Conservation (phyloP, 352 stramenopile genomes). For the Phytophthora kernoviae region DNA sequence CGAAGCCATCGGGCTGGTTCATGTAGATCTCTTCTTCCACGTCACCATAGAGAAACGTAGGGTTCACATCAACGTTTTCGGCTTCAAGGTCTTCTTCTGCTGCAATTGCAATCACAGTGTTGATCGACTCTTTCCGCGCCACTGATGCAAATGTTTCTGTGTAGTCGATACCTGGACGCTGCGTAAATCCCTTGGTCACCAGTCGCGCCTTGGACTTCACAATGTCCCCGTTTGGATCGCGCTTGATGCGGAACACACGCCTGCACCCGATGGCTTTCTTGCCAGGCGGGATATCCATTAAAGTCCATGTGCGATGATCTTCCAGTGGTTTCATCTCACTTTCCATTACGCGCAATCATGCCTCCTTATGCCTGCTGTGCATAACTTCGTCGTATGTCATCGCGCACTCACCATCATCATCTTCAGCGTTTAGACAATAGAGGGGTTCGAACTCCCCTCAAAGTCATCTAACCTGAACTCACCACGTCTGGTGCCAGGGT, state of each 20-base stretch:
- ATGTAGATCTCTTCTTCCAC: constrained; percentile 34
- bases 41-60: constrained; percentile 28
- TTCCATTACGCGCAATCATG: background rate
- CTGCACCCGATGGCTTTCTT: constrained; percentile 4
- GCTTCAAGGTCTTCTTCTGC: constrained; percentile 9
- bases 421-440: background rate
- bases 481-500: too few relatives aligned
- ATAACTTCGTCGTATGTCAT: background rate
- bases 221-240: background rate
- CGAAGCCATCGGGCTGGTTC: constrained; percentile 15
- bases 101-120: background rate
- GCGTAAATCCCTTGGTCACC: background rate
- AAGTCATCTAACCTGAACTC: too few relatives aligned
- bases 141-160: background rate
- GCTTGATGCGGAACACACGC: constrained; percentile 2
- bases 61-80: constrained; percentile 32
- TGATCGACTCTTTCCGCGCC: background rate
- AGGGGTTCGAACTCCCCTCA: background rate
- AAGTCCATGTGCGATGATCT: background rate
- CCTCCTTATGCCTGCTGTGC: background rate
- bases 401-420: background rate
- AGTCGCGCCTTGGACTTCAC: constrained; percentile 1
- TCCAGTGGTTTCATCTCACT: background rate
- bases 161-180: constrained; percentile 1
- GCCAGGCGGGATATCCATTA: background rate